phyloP scores from a whole-genome alignment of 2,329 filamentous ascomycete genomes.

The Trichoderma breve region DNA sequence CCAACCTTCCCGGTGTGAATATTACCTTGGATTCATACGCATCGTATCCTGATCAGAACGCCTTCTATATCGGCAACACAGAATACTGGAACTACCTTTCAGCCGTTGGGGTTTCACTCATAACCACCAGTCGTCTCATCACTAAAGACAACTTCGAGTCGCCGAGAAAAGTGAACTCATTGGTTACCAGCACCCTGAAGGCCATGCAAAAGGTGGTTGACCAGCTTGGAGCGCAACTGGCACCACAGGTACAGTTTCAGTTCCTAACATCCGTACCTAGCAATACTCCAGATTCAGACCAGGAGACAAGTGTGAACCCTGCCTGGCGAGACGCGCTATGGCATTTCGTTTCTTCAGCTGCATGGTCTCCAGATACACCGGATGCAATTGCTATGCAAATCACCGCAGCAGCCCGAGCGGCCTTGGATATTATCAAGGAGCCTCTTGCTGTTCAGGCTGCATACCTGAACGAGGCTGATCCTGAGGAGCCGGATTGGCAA shows the following conservation, averaged over 20 bases:
- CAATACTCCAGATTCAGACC: slow-evolving; percentile 5
- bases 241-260: background rate
- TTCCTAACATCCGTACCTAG: background rate
- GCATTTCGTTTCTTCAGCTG: background rate
- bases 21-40: background rate
- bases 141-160: slow-evolving; percentile 5
- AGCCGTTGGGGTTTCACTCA: background rate
- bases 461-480: slow-evolving; percentile 53
- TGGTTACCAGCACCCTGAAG: background rate
- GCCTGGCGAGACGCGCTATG: slow-evolving; percentile 5
- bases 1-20: background rate
- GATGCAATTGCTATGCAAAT: background rate
- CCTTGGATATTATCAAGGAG: slow-evolving; percentile 44
- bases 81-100: background rate
- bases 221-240: background rate
- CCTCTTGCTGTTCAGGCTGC: slow-evolving; percentile 23
- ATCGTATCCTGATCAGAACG: background rate
- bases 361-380: background rate
- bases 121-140: background rate
- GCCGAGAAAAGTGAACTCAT: background rate
- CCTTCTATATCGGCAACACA: background rate
- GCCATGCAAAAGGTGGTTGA: background rate
- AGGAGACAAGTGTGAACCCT: slow-evolving; percentile 8
- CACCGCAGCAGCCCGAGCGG: background rate
- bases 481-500: slow-evolving; percentile 38